These are phyloP conservation scores for Conticribra weissflogii DNA, from an alignment of 108 stramenopile genomes.

Conservation along the genomic window DNA sequence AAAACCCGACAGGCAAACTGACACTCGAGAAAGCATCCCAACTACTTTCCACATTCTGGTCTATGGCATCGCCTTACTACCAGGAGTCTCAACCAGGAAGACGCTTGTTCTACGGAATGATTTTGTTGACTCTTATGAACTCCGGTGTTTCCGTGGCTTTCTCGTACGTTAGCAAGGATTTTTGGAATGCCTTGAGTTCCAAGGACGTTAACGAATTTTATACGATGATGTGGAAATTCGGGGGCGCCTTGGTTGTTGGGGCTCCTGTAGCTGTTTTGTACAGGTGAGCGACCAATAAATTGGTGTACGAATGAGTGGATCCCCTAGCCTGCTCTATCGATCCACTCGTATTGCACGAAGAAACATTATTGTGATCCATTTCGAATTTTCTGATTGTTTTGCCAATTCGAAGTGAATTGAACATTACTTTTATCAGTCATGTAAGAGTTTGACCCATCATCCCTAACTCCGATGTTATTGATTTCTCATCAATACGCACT, in stretches of 20 bases:
- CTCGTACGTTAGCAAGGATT: constrained; percentile 90
- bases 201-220: constrained; percentile 86
- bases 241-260: constrained; percentile 74
- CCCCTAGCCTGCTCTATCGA: too few relatives aligned
- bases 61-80: constrained; percentile 91
- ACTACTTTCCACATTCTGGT: constrained; percentile 59
- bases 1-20: constrained; percentile 11
- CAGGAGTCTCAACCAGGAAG: constrained; percentile 75
- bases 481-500: neutral
- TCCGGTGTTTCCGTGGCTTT: constrained; percentile 88
- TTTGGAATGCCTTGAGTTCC: constrained; percentile 88
- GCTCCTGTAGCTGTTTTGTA: constrained; percentile 90
- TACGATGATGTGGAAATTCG: constrained; percentile 71
- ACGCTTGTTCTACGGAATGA: constrained; percentile 80
- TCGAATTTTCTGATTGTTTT: too few relatives aligned
- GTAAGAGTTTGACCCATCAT: neutral
- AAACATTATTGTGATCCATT: too few relatives aligned
- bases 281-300: constrained; percentile 53
- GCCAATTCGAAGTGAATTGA: too few relatives aligned
- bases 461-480: neutral
- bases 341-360: too few relatives aligned
- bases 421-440: constrained; percentile 30
- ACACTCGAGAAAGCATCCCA: constrained; percentile 32
- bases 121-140: constrained; percentile 83
- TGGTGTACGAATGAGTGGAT: neutral